phyloP scores from a whole-genome alignment of 73 alveolate species.

The Paramecium tetraurelia region DNA sequence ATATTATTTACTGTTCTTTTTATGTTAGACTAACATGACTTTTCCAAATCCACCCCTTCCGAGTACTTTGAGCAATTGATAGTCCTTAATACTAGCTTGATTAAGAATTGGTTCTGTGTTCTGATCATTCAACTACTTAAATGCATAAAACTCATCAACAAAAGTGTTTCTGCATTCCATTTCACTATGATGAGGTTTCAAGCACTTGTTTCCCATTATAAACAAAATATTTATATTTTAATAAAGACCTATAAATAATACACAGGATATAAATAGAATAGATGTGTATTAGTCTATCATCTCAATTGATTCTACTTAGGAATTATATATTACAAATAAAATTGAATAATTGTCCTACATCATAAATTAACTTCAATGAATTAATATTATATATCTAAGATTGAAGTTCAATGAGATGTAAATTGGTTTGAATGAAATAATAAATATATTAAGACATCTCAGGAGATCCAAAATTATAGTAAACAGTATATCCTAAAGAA shows the following conservation, averaged over 20 bases:
- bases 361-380: too few relatives aligned
- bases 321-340: too few relatives aligned
- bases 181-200: neutral
- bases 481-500: neutral
- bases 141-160: conserved; percentile 33
- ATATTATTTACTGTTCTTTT: neutral
- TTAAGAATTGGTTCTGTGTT: neutral
- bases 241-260: neutral
- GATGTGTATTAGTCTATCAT: neutral
- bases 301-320: too few relatives aligned
- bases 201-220: conserved; percentile 2
- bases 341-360: too few relatives aligned
- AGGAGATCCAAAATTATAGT: neutral
- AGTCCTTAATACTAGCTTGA: conserved; percentile 62
- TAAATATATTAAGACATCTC: neutral
- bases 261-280: neutral
- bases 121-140: neutral
- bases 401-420: neutral
- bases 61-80: conserved; percentile 73
- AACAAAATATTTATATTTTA: neutral
- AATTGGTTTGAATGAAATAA: neutral
- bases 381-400: neutral
- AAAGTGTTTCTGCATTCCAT: neutral
- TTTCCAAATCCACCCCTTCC: conserved; percentile 93
- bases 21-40: conserved; percentile 78